Base-by-base conservation (phyloP, 2,329 filamentous ascomycete species). In the Paraconiothyrium sp. region DNA sequence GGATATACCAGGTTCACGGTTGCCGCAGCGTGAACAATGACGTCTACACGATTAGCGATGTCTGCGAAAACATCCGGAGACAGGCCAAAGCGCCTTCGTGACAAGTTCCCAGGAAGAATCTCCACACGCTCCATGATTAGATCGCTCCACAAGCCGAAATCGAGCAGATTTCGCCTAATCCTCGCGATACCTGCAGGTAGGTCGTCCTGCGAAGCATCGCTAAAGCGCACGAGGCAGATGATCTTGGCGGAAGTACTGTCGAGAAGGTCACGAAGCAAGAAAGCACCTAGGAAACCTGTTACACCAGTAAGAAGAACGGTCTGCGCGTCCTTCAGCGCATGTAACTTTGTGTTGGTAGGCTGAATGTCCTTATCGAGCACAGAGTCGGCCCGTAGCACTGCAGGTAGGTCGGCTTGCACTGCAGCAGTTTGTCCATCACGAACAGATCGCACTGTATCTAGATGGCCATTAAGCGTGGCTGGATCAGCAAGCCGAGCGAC, bases 91-190 rank as follows among this genome's bases (percentile, higher is more conserved):
- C 87, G 85, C 70, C 87, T 88, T 39, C 89, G 84, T 6, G 90
- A 87, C 47, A 94, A 74, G 72, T 93, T 93, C 47, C 90, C 92
- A 0, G 90, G 88, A 9, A 94, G 79, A 37, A 94, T 87, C 70
- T 93, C 89, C 55, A 94, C 88, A 9, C 92, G 89, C 72, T 94
- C 91, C 75, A 93, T 88, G 70, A 94, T 89, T 0, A 86, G 87
- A 71, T 94, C 91, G 56, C 87, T 84, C 92, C 92, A 94, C 1
- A 94, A 81, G 1, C 91, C 91, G 20, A 93, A 81, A 66, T 93
- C 91, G n/a, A 94, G 85, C 22, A 94, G 80, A 70, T 94, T 93
- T 72, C 88, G 88, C 37, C 92, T 89, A 61, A 94, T 84, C 62
- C 91, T 85, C 3, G 91, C 89, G 72, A 93, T 88, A 67, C 89